Evolutionary conservation across 176 grass and related monocot genomes (phyloP).

Genomic region (Aechmea fasciata): DNA sequence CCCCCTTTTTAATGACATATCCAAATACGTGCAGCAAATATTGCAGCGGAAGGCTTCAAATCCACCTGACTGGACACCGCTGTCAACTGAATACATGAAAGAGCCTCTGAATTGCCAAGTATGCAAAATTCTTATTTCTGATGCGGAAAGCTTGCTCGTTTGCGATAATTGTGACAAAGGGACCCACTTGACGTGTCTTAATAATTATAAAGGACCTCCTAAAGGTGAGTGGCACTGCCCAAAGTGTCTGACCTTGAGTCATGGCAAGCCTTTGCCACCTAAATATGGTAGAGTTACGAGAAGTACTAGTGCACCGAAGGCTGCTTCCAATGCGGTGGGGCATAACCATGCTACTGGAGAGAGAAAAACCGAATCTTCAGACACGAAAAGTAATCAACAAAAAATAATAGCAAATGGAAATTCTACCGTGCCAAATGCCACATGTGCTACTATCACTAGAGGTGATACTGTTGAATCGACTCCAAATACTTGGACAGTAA

Average conservation of each 20-base stretch:
- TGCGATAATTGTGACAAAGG: constrained; percentile 97
- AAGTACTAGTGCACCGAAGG: constrained; percentile 46
- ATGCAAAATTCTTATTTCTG: constrained; percentile 69
- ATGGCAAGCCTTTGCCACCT: constrained; percentile 86
- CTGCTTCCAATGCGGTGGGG: constrained; percentile 28
- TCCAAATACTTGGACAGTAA: constrained; percentile 19
- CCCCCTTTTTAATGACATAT: constrained; percentile 61
- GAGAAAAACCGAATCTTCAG: constrained; percentile 29
- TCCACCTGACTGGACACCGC: constrained; percentile 76
- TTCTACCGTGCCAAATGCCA: constrained; percentile 25
- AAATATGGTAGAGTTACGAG: constrained; percentile 98
- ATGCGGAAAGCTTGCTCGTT: constrained; percentile 76
- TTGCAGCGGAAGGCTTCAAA: constrained; percentile 34
- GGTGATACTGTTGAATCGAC: constrained; percentile 26
- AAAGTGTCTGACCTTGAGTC: constrained; percentile 56
- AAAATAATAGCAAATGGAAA: constrained; percentile 52
- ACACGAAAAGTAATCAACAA: constrained; percentile 36
- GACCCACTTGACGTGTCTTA: constrained; percentile 87
- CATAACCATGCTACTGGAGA: constrained; percentile 21
- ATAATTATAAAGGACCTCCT: constrained; percentile 69
- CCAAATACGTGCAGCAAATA: constrained; percentile 53
- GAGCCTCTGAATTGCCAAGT: constrained; percentile 62
- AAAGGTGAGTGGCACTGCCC: constrained; percentile 94
- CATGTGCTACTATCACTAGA: constrained; percentile 15
- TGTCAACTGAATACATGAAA: constrained; percentile 85